phyloP scores from a whole-genome alignment of 345 rosid species.

The Mercurialis annua region DNA sequence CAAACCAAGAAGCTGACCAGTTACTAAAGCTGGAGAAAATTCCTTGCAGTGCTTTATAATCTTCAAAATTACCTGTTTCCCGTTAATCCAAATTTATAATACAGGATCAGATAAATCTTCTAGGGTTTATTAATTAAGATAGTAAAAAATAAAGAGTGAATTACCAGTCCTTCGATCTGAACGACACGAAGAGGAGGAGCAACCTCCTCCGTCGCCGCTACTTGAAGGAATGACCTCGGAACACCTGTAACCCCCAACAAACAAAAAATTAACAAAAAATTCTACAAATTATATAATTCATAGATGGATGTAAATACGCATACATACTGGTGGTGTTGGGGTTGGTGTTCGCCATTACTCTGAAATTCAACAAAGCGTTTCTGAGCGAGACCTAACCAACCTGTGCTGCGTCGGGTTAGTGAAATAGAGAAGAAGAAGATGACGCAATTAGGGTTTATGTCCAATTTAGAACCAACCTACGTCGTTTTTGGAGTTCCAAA shows the following conservation, averaged over 20 bases:
- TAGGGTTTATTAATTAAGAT: not conserved
- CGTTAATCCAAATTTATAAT: not conserved
- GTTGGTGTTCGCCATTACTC: no score
- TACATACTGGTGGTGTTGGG: no score
- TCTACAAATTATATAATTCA: no score
- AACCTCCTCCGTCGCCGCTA: conserved; percentile 73
- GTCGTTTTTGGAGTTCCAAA: no score
- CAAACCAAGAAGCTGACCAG: conserved; percentile 96
- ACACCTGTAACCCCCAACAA: conserved; percentile 30
- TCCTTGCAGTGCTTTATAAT: conserved; percentile 98
- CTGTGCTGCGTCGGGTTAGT: no score
- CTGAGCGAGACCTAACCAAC: no score
- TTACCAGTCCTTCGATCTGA: conserved; percentile 96
- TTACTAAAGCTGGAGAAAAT: conserved; percentile 88
- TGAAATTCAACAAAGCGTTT: no score
- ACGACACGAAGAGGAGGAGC: conserved; percentile 92
- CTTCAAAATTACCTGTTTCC: conserved; percentile 72
- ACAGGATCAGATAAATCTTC: no score
- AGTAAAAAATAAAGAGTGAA: not conserved
- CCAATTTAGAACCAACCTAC: no score
- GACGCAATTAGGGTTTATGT: no score
- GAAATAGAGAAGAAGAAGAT: no score
- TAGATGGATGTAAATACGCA: no score
- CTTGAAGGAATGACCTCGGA: conserved; percentile 83
- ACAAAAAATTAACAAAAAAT: not conserved